A percentile compares a stretch with the other conserved stretches of the same genome.
Evolutionary conservation across 331 rosid species (phyloP).

Genomic region (Phaseolus coccineus): DNA sequence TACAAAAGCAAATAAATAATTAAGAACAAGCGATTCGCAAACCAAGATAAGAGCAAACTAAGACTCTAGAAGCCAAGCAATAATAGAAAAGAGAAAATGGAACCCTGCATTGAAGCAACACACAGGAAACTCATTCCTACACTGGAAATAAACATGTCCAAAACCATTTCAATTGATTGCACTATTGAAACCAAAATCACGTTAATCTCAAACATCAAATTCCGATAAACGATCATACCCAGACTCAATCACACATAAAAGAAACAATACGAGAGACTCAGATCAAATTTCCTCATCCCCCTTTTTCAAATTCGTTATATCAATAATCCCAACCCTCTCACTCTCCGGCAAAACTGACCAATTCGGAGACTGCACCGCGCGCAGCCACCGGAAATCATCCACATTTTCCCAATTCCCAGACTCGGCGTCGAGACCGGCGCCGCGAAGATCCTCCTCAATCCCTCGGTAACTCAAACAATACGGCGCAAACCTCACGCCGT

Average conservation of each 20-base stretch:
- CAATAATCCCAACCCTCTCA: conserved; percentile 63
- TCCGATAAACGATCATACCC: conserved; percentile 42
- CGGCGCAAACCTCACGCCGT: conserved; percentile 74
- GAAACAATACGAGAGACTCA: conserved; percentile 32
- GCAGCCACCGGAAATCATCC: conserved; percentile 88
- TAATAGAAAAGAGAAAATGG: neutral
- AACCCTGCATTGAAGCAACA: neutral
- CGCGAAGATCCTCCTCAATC: conserved; percentile 70
- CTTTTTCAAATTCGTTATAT: conserved; percentile 42
- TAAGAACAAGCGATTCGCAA: neutral
- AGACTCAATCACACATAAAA: neutral
- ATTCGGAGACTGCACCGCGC: conserved; percentile 84
- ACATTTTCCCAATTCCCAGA: conserved; percentile 86
- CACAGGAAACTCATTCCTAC: neutral
- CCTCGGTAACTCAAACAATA: conserved; percentile 73
- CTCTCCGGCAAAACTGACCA: conserved; percentile 80
- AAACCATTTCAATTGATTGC: conserved; percentile 3
- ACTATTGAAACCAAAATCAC: neutral
- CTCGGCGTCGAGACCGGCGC: conserved; percentile 65
- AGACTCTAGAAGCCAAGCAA: neutral
- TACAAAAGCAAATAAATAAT: neutral
- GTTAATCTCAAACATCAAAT: conserved; percentile 25
- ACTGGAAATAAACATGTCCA: neutral
- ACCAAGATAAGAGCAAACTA: neutral
- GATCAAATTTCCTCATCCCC: conserved; percentile 45